These are phyloP conservation scores for Penicilliopsis zonata DNA, from an alignment of 495 filamentous ascomycete species.

Conservation along the genomic window DNA sequence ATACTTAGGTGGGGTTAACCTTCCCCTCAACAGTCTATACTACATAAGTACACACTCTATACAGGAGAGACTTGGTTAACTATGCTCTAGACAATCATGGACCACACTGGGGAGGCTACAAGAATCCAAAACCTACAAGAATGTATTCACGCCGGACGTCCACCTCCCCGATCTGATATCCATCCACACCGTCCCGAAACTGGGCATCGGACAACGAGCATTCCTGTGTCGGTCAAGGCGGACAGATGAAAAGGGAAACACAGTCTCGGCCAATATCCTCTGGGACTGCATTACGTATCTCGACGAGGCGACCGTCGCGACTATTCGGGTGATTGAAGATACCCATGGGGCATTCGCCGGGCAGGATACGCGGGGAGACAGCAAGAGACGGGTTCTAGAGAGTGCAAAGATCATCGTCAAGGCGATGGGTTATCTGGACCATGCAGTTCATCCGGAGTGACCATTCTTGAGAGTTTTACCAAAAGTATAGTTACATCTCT, in stretches of 20 bases:
- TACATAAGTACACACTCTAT: too few species aligned
- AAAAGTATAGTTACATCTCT: constrained; percentile 1
- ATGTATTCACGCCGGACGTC: constrained; percentile 12
- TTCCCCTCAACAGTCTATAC: too few species aligned
- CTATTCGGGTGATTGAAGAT: constrained; percentile 34
- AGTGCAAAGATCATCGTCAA: constrained; percentile 63
- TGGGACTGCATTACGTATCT: constrained; percentile 64
- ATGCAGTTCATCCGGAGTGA: constrained; percentile 21
- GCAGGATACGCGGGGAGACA: constrained; percentile 41
- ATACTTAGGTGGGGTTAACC: too few species aligned
- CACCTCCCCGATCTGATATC: constrained; percentile 7
- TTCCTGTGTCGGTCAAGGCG: constrained; percentile 37
- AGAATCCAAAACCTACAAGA: constrained; percentile 6
- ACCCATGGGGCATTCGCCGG: constrained; percentile 55
- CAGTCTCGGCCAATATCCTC: constrained; percentile 24
- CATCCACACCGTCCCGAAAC: constrained; percentile 15
- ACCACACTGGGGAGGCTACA: constrained; percentile 13
- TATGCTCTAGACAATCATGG: constrained; percentile 23
- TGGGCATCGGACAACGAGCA: constrained; percentile 62
- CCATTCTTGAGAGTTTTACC: too few species aligned
- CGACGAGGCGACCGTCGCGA: constrained; percentile 43
- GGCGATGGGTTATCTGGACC: constrained; percentile 40
- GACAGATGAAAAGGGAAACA: neutral
- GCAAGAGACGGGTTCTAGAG: constrained; percentile 55
- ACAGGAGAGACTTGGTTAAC: constrained; percentile 14